phyloP scores from a whole-genome alignment of 768 basidiomycete genomes.

The Clitopilus passeckerianus region DNA sequence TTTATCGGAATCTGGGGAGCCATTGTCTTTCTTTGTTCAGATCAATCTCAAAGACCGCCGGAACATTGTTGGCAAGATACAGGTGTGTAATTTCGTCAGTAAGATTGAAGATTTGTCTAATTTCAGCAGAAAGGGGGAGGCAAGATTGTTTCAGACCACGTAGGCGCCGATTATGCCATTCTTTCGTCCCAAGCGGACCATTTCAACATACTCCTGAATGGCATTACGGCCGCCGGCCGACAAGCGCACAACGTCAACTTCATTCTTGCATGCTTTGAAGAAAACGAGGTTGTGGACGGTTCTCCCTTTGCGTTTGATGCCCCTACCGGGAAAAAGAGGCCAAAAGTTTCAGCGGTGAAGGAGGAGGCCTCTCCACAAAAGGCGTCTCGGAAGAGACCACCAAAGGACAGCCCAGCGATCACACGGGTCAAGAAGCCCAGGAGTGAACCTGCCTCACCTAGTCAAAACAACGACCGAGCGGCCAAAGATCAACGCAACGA shows the following conservation, averaged over 20 bases:
- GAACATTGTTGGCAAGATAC: slow-evolving; percentile 48
- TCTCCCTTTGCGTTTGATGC: slow-evolving; percentile 37
- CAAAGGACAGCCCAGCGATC: neutral
- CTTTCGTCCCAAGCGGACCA: slow-evolving; percentile 47
- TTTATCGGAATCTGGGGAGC: slow-evolving; percentile 30
- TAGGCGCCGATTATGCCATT: slow-evolving; percentile 57
- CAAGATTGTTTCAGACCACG: slow-evolving; percentile 45
- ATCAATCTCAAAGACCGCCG: slow-evolving; percentile 56
- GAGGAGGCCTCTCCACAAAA: neutral
- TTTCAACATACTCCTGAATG: slow-evolving; percentile 38
- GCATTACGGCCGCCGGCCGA: slow-evolving; percentile 29
- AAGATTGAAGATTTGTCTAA: neutral
- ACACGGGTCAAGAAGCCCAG: neutral
- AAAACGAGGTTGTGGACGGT: slow-evolving; percentile 37
- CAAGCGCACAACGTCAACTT: slow-evolving; percentile 49
- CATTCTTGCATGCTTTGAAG: slow-evolving; percentile 45
- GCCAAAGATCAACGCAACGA: neutral
- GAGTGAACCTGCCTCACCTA: neutral
- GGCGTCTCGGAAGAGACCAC: neutral
- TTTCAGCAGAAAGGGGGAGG: slow-evolving; percentile 60
- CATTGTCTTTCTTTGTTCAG: slow-evolving; percentile 60
- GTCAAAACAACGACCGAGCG: neutral
- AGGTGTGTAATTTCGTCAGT: slow-evolving; percentile 34
- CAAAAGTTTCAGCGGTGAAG: slow-evolving; percentile 1
- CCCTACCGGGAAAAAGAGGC: slow-evolving; percentile 2